Base-by-base conservation (phyloP, 2,329 filamentous ascomycete species). In the Sporothrix schenckii region DNA sequence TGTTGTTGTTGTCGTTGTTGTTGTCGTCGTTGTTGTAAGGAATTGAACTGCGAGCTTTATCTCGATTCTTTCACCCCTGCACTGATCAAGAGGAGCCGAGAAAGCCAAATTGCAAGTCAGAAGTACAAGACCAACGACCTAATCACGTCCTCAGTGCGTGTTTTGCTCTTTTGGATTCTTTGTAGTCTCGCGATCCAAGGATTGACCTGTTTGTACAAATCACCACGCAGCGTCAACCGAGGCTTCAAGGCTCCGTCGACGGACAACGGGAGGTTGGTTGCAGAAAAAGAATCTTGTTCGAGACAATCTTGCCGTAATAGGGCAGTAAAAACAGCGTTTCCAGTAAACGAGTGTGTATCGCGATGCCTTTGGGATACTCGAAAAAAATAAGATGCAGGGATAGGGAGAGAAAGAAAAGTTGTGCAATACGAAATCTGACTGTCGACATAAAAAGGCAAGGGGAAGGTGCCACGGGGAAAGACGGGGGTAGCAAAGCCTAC, bases 361-460 rank as follows among this genome's bases (percentile, higher is more conserved):
- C 19, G 39, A 66, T 52, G 47, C 19, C 16, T 41, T 11, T 21
- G 14, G 27, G 30, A 21, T 34, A 66, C 47, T 44, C 47, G 27
- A 14, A 41, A 30, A n/a, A 66, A 16, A n/a, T 4, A 41, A 39
- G 47, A 52, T 66, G 27, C 63, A 52, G 47, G 44, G 63, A 24
- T 52, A 34, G 14, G 44, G 61, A 65, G n/a, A 49, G 19, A n/a
- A 50, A 30, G 27, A n/a, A 2, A 65, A 49, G 61, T 14, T 50
- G 61, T 65, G 61, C 44, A 19, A 53, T 66, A 39, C 63, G 19
- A 53, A 52, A 21, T 21, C n/a, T 39, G 27, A 19, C n/a, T 52
- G 19, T 52, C 19, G 63, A 53, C 47, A 50, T 52, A 34, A 52
- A 52, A 6, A 4, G 63, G 47, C 47, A n/a, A 39, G 47, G 47